Base-by-base conservation (phyloP, 352 stramenopile genomes). In the Pelagophyceae sp. region DNA sequence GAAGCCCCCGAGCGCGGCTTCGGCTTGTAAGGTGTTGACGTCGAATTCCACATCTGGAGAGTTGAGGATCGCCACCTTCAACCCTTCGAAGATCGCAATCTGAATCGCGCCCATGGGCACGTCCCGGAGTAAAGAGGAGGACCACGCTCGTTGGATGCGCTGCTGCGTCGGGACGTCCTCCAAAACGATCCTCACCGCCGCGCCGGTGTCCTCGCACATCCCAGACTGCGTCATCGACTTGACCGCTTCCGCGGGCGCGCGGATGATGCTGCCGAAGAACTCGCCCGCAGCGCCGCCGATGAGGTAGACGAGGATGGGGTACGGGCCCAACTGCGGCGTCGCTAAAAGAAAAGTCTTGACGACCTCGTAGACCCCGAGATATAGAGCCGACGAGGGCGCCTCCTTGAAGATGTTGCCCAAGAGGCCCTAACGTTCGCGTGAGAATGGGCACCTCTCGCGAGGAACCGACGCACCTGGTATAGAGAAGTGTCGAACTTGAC, bases 41-140 rank as follows among this genome's bases (percentile, higher is more conserved):
- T 85, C 79, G 64, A 85, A 79, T n/a, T 78, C 72, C 64, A 85
- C 83, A 25, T 78, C 38, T 25, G 81, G 79, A 50, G 78, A 75
- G 60, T 85, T 79, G 33, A 85, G 63, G 27, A 85, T 83, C 23
- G 75, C 74, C 0, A 69, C 45, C 60, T 85, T 85, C 35, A 77
- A 40, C 6, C 79, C 51, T 60, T 85, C 82, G 70, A 85, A 85
- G 65, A 84, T 76, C 38, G 82, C 82, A 19, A 85, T 74, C 67
- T 85, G 78, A 37, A 85, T 85, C 23, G 75, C 82, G 58, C 82
- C 82, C 72, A 80, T 79, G 25, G 82, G 82, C n/a, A 85, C 80
- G 72, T 85, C 82, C 37, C 80, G 50, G 58, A 78, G 80, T 3
- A 83, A 1, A 0, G 70, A 79, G 19, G 70, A 71, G 1, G 32